These are phyloP conservation scores for Nymphaea thermarum DNA, from an alignment of 164 flowering plant species.

Conservation along the genomic window DNA sequence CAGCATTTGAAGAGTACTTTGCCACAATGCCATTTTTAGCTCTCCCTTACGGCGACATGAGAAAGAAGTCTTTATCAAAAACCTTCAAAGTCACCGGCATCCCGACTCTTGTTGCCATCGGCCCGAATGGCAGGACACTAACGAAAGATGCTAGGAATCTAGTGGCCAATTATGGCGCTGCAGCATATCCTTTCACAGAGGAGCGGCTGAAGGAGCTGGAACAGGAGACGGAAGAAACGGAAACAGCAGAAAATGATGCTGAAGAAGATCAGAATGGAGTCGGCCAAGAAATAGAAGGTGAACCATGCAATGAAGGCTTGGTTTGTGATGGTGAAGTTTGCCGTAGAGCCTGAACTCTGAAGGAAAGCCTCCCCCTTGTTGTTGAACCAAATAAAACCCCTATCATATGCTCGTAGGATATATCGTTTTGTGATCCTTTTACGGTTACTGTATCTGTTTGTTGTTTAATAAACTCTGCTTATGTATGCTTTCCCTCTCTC, in stretches of 20 bases:
- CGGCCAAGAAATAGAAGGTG: not conserved
- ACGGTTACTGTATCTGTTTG: no score
- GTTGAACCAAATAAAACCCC: no score
- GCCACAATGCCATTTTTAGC: constrained; percentile 71
- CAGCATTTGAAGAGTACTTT: constrained; percentile 46
- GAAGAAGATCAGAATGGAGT: constrained; percentile 7
- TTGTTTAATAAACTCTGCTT: no score
- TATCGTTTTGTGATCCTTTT: no score
- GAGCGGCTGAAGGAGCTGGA: constrained; percentile 42
- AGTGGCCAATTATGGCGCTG: constrained; percentile 32
- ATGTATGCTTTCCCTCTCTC: no score
- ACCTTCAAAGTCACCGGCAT: constrained; percentile 43
- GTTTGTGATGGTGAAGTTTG: constrained; percentile 38
- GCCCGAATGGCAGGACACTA: constrained; percentile 47
- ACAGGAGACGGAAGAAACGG: not conserved
- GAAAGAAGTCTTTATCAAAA: constrained; percentile 25
- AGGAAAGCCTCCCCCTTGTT: not conserved
- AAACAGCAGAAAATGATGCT: constrained; percentile 1
- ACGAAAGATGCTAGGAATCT: constrained; percentile 34
- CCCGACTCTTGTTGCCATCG: constrained; percentile 49
- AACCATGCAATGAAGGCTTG: constrained; percentile 19
- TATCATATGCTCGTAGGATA: no score
- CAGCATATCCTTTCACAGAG: constrained; percentile 65
- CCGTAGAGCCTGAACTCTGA: constrained; percentile 11
- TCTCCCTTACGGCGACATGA: constrained; percentile 49